Conservation (phyloP, 1,284 basidiomycete species). For the Volvariella volvacea region DNA sequence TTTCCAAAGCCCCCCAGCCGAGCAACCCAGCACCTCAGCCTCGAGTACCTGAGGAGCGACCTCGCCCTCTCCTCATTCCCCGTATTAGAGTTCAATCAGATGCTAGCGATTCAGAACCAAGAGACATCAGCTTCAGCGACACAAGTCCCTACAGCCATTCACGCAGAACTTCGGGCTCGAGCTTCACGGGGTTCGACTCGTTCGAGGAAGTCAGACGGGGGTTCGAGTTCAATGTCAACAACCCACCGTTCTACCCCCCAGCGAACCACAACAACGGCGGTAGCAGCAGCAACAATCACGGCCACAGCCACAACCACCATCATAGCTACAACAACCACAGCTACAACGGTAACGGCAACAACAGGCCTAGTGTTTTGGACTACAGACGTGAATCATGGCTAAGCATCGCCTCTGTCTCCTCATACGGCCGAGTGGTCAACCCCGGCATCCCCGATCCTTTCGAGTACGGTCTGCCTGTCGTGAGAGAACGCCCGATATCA, state of each 20-base stretch:
- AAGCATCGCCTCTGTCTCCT: slow-evolving; percentile 79
- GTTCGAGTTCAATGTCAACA: slow-evolving; percentile 61
- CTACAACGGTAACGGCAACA: no score
- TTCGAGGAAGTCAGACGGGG: slow-evolving; percentile 69
- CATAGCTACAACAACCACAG: slow-evolving; percentile 12
- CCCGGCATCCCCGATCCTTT: slow-evolving; percentile 66
- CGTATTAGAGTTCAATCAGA: slow-evolving; percentile 38
- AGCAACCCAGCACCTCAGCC: slow-evolving; percentile 20
- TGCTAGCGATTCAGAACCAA: slow-evolving; percentile 18
- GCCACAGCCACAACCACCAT: slow-evolving; percentile 4
- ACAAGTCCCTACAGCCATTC: slow-evolving; percentile 29
- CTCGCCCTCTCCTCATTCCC: slow-evolving; percentile 9
- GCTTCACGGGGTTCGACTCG: slow-evolving; percentile 65
- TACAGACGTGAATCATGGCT: slow-evolving; percentile 57
- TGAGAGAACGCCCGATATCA: slow-evolving; percentile 46
- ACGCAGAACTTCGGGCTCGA: slow-evolving; percentile 45
- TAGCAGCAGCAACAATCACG: no score
- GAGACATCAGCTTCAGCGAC: not conserved
- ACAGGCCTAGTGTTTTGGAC: no score
- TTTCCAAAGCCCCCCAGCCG: slow-evolving; percentile 40
- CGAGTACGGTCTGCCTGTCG: slow-evolving; percentile 54
- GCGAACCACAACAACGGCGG: slow-evolving; percentile 32
- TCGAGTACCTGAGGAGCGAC: not conserved
- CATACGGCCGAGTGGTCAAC: slow-evolving; percentile 66
- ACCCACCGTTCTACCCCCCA: slow-evolving; percentile 61